Conservation (phyloP, 306 rosid species). For the Corylus avellana region DNA sequence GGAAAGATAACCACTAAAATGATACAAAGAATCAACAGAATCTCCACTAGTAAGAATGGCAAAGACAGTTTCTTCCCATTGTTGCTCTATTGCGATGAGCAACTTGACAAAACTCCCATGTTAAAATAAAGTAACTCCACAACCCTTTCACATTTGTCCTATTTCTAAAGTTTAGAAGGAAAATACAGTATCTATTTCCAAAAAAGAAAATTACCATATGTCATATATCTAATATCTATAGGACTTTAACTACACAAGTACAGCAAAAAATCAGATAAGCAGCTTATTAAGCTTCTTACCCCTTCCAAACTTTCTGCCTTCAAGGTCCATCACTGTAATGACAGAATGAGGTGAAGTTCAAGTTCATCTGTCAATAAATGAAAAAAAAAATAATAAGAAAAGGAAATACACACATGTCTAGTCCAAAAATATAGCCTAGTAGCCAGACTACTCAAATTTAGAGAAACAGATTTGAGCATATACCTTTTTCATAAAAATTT, state of each 20-base stretch:
- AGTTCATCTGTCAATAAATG: conserved; percentile 13
- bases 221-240: background rate
- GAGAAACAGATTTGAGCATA: background rate
- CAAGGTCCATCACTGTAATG: conserved; percentile 30
- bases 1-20: too few species aligned
- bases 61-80: too few species aligned
- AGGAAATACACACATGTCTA: background rate
- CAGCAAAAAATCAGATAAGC: conserved; percentile 7
- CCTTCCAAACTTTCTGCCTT: conserved; percentile 29
- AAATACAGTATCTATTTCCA: background rate
- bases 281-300: conserved; percentile 28
- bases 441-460: background rate
- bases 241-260: background rate
- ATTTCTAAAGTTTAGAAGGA: background rate
- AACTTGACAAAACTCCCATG: too few species aligned
- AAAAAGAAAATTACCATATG: background rate
- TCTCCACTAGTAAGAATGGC: too few species aligned
- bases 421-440: background rate
- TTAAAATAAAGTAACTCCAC: background rate
- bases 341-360: background rate
- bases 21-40: too few species aligned
- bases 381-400: background rate
- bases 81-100: too few species aligned
- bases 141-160: background rate
- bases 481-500: background rate